Base-by-base conservation (phyloP, 805 yeast species). In the Saccharomycopsis malanga region DNA sequence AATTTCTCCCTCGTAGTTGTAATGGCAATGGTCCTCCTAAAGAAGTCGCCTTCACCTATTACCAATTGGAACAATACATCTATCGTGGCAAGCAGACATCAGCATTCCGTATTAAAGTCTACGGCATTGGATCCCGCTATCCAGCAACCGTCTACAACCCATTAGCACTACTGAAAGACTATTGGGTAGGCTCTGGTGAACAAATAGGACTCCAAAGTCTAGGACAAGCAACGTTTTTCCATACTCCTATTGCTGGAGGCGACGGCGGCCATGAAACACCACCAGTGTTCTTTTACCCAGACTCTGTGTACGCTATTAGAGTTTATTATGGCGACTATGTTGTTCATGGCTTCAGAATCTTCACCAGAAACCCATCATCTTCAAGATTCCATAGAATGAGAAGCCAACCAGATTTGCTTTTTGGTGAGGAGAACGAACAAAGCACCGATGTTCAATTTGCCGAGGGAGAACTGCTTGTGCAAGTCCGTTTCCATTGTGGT, bases 261-360 rank as follows among this genome's bases (percentile, higher is more conserved):
- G 44, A 23, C 22, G 44, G 30, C 21, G 44, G 44, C 20, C 18
- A 29, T n/a, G 44, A 41, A 12, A 21, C 23, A 12, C 22, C 18
- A 15, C 10, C 44, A 7, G 18, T 27, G 12, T 41, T 22, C 37
- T 41, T 41, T 23, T 27, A 41, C 36, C 29, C 9, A n/a, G 6
- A 37, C 12, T 6, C 7, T 5, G 36, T 32, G 7, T n/a, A 32
- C 36, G 9, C 17, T n/a, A 73, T 88, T 1, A 71, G 87, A 48
- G 73, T 88, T 0, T 82, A 76, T 53, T 77, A 81, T 55, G 96
- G 96, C 2, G 61, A 65, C 18, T 93, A 94, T 0, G 62, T 91
- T 20, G 96, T 88, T 63, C 17, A 9, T 98, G 98, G 4, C 56
- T 91, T 14, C 77, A 79, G 48, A 68, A 60, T 54, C 68, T 49